phyloP scores from a whole-genome alignment of 768 basidiomycete genomes.

The Pleurotus platypus region DNA sequence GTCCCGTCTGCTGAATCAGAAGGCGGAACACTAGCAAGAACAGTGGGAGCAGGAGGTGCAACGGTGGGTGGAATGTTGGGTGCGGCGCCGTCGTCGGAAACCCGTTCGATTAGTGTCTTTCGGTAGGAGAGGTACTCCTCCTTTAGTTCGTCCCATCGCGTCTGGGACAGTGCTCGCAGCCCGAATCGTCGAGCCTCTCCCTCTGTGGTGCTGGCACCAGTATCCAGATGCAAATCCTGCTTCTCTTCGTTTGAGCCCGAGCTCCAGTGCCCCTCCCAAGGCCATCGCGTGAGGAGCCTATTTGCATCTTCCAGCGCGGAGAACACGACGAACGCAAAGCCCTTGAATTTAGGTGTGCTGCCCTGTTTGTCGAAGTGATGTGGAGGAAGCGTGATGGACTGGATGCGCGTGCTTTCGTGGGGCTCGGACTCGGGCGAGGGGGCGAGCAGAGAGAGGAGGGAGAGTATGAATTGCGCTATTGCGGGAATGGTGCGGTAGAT shows the following conservation, averaged over 20 bases:
- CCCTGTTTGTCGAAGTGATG: constrained; percentile 62
- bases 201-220: not conserved
- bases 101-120: constrained; percentile 45
- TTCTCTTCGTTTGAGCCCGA: not conserved
- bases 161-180: constrained; percentile 53
- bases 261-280: constrained; percentile 45
- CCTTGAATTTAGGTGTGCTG: constrained; percentile 59
- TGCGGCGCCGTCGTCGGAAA: constrained; percentile 27
- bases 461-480: constrained; percentile 41
- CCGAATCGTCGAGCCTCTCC: constrained; percentile 48
- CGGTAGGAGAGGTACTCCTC: constrained; percentile 70
- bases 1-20: constrained; percentile 11
- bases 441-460: constrained; percentile 25
- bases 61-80: not conserved
- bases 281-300: constrained; percentile 49
- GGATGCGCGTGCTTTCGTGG: constrained; percentile 28
- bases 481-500: constrained; percentile 48
- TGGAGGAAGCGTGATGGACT: constrained; percentile 53
- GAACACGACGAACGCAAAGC: constrained; percentile 71
- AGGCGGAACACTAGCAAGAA: not conserved
- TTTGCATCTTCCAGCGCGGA: constrained; percentile 33
- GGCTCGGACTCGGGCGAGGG: not conserved
- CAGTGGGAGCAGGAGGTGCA: not conserved
- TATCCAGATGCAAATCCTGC: not conserved
- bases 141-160: constrained; percentile 60